Percentiles rank a stretch among this genome's conserved stretches.
phyloP scores from a whole-genome alignment of 2,329 filamentous ascomycete genomes.

The Penicillium freii region DNA sequence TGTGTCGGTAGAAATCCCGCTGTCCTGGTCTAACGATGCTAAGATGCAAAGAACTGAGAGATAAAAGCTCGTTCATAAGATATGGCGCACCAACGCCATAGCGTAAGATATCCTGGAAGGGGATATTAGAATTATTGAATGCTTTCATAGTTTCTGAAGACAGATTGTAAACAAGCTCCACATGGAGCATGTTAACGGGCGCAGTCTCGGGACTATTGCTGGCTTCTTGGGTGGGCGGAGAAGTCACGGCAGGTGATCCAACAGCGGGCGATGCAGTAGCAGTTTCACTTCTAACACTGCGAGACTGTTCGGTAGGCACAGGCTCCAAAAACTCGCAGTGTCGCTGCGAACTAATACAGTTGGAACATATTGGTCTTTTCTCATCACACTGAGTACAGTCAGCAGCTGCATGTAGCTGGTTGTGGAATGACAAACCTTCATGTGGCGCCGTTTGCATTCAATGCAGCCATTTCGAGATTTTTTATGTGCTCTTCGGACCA shows the following conservation, averaged over 20 bases:
- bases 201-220: constrained; percentile 3
- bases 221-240: not conserved
- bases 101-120: constrained; percentile 6
- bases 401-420: not conserved
- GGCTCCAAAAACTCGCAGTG: constrained; percentile 17
- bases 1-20: constrained; percentile 27
- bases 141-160: constrained; percentile 8
- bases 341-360: constrained; percentile 29
- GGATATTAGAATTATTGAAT: not conserved
- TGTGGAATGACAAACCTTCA: constrained; percentile 31
- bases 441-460: constrained; percentile 40
- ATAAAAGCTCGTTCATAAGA: constrained; percentile 50
- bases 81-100: constrained; percentile 36
- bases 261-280: constrained; percentile 1
- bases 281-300: not conserved
- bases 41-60: constrained; percentile 47
- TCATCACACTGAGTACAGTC: constrained; percentile 34
- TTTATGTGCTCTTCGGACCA: constrained; percentile 31
- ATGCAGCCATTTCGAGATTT: constrained; percentile 40
- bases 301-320: not conserved
- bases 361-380: constrained; percentile 32
- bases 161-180: constrained; percentile 32
- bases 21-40: constrained; percentile 39
- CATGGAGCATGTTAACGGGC: constrained; percentile 31
- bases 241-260: not conserved